Evolutionary conservation across 192 early-diverging fungal species (phyloP), one percentile per base, ranked within the genome.

Genomic region (Obelidium mucronatum): DNA sequence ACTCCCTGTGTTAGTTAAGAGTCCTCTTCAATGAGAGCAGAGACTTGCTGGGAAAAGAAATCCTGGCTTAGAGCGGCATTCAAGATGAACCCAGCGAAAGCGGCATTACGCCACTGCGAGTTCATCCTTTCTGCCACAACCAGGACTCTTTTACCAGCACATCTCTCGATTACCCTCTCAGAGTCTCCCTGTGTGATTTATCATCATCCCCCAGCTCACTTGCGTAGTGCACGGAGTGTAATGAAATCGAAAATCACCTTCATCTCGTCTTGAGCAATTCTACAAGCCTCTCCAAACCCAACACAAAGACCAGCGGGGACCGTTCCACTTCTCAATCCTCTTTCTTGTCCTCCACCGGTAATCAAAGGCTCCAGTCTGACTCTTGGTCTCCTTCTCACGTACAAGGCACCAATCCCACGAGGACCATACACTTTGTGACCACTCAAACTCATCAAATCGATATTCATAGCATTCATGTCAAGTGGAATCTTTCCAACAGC

Each of bases 341-440:
- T 89, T 83, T 97, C 97, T 81, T 98, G 97, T 6, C 97, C 97
- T 78, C 97, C 97, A 44, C 97, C 97, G 30, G 90, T 92, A 75
- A 94, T 88, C 58, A 97, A 85, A 17, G 97, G 92, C 74, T 96
- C 94, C 36, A 98, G 81, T 63, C 97, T 89, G 34, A 98, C 97
- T 63, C 97, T 89, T 30, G 97, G 97, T 56, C 96, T 86, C 53
- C 97, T 88, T 51, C 97, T 92, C 34, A 97, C 95, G 73, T 96
- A 98, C 8, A 97, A 78, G 1, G 95, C 95, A 34, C 97, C 97
- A 51, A 98, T 89, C 24, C 97, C 97, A 80, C 97, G 97, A 62
- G 97, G 97, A n/a, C 96, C 97, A 74, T 98, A 98, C 48, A 98
- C 79, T 84, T 98, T 98, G 85, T 98, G 97, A 11, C 97, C 97